Percentiles rank a stretch among this genome's conserved stretches.
These are phyloP conservation scores for Hydnomerulius pinastri DNA, from an alignment of 768 basidiomycete genomes.

Conservation along the genomic window DNA sequence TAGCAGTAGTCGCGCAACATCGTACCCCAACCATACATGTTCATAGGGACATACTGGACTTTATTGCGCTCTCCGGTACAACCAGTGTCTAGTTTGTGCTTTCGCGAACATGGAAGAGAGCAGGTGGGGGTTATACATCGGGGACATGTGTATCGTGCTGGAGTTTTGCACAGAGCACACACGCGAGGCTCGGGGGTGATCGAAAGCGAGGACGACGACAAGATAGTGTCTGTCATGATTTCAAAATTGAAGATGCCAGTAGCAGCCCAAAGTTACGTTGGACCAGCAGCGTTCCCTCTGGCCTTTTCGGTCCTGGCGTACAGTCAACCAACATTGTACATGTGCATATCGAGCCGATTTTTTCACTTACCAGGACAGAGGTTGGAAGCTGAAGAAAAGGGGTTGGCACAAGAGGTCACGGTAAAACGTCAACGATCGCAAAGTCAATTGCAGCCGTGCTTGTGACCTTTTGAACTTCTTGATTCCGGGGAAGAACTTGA, in stretches of 20 bases:
- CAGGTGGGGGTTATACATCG: slow-evolving; percentile 73
- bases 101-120: slow-evolving; percentile 64
- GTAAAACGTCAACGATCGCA: too few species aligned
- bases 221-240: slow-evolving; percentile 9
- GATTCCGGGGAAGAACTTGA: too few species aligned
- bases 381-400: too few species aligned
- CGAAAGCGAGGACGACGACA: slow-evolving; percentile 13
- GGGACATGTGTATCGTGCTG: slow-evolving; percentile 77
- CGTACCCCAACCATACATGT: slow-evolving; percentile 78
- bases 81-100: slow-evolving; percentile 62
- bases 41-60: slow-evolving; percentile 76
- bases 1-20: slow-evolving; percentile 91
- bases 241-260: not conserved
- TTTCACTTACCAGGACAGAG: too few species aligned
- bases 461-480: too few species aligned
- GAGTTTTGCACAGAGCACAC: slow-evolving; percentile 54
- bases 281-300: too few species aligned
- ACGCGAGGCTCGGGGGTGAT: slow-evolving; percentile 23
- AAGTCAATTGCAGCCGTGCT: too few species aligned
- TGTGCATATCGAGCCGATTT: too few species aligned
- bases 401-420: too few species aligned
- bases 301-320: too few species aligned
- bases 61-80: slow-evolving; percentile 79
- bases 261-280: too few species aligned
- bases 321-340: too few species aligned